These are phyloP conservation scores for Coemansia aciculifera DNA, from an alignment of 192 early-diverging fungal genomes.

Conservation along the genomic window DNA sequence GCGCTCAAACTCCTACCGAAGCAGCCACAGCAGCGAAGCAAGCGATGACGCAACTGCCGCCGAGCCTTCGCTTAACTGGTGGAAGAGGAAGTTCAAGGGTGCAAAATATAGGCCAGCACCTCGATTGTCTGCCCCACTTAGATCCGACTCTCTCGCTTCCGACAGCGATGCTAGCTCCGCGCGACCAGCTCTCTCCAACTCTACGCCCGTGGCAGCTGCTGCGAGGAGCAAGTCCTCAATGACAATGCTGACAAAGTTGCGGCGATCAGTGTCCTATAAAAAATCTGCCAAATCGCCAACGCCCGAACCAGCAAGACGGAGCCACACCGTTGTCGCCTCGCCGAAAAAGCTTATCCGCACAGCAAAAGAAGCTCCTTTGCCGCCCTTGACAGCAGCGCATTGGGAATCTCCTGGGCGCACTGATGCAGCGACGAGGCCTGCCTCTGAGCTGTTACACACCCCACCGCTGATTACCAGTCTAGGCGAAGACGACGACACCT, in stretches of 20 bases:
- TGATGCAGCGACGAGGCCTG: neutral
- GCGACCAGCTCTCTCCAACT: neutral
- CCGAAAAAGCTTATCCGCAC: slow-evolving; percentile 18
- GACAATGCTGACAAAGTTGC: slow-evolving; percentile 39
- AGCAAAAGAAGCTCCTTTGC: neutral
- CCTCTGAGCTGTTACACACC: neutral
- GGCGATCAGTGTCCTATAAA: slow-evolving; percentile 35
- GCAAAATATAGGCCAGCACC: slow-evolving; percentile 12
- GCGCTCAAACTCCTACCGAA: slow-evolving; percentile 36
- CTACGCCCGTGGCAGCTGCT: neutral
- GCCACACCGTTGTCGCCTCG: neutral
- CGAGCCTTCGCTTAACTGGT: slow-evolving; percentile 43
- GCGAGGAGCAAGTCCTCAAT: slow-evolving; percentile 1
- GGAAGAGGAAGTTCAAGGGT: slow-evolving; percentile 33
- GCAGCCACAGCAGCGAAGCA: slow-evolving; percentile 34
- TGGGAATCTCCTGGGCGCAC: neutral
- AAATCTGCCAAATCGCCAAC: slow-evolving; percentile 2
- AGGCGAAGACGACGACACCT: slow-evolving; percentile 7
- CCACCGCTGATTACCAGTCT: neutral
- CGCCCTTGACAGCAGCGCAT: neutral
- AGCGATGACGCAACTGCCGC: slow-evolving; percentile 33
- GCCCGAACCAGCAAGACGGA: slow-evolving; percentile 8
- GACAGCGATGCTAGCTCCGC: neutral
- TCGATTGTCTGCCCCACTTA: neutral
- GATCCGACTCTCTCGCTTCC: neutral